Percentiles rank a stretch among this genome's conserved stretches.
Conservation (phyloP, 768 basidiomycete genomes). For the Tubosaeta sp. region DNA sequence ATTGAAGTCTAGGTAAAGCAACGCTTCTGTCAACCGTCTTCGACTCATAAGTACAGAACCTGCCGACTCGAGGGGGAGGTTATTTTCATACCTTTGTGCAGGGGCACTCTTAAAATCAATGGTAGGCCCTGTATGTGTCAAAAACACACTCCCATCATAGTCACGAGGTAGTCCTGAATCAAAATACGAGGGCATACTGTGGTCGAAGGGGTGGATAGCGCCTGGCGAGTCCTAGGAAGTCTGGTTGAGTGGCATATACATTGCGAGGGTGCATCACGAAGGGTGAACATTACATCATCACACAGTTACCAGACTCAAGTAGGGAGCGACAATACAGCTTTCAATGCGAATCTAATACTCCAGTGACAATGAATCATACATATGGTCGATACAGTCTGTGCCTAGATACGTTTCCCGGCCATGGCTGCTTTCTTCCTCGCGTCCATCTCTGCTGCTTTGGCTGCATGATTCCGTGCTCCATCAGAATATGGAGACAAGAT, state of each 20-base stretch:
- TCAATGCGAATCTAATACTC: too few species aligned
- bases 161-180: not conserved
- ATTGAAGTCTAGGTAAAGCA: constrained; percentile 72
- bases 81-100: constrained; percentile 55
- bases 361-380: too few species aligned
- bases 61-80: not conserved
- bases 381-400: constrained; percentile 24
- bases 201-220: constrained; percentile 52
- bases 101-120: constrained; percentile 76
- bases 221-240: constrained; percentile 58
- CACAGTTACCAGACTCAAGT: too few species aligned
- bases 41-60: constrained; percentile 8
- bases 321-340: not conserved
- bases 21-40: constrained; percentile 75
- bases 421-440: constrained; percentile 49
- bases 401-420: constrained; percentile 31
- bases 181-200: constrained; percentile 39
- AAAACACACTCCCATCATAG: constrained; percentile 21
- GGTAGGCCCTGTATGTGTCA: constrained; percentile 30
- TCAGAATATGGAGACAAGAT: not conserved
- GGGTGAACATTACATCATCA: not conserved
- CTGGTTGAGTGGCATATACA: constrained; percentile 42
- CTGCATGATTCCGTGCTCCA: constrained; percentile 30
- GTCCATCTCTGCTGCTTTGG: constrained; percentile 60
- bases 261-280: constrained; percentile 45